phyloP scores from a whole-genome alignment of 2,329 filamentous ascomycete species.

The Fusarium graminum region DNA sequence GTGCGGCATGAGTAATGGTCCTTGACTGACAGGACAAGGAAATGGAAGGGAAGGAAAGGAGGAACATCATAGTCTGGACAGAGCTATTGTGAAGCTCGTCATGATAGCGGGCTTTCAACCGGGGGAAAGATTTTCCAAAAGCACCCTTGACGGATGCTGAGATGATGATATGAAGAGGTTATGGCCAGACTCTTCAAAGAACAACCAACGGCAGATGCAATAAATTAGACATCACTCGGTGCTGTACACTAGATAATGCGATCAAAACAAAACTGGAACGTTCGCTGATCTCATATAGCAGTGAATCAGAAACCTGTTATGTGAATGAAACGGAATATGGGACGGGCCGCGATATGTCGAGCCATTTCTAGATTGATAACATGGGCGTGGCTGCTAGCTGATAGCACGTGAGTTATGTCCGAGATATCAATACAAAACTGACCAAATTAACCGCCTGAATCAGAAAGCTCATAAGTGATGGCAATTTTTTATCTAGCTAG shows the following conservation, averaged over 20 bases:
- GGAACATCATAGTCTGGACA: constrained; percentile 23
- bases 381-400: not conserved
- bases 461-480: constrained; percentile 13
- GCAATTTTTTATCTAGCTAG: constrained; percentile 13
- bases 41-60: constrained; percentile 19
- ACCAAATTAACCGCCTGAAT: constrained; percentile 13
- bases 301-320: constrained; percentile 20
- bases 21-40: constrained; percentile 38
- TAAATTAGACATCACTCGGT: constrained; percentile 44
- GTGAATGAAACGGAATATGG: constrained; percentile 25
- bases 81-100: constrained; percentile 37
- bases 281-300: constrained; percentile 37
- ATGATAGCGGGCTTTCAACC: constrained; percentile 27
- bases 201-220: constrained; percentile 26
- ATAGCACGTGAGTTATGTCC: not conserved
- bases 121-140: constrained; percentile 16
- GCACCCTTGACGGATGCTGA: constrained; percentile 17
- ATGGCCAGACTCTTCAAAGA: constrained; percentile 24
- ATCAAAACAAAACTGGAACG: constrained; percentile 43
- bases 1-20: constrained; percentile 71
- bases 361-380: not conserved
- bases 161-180: constrained; percentile 21
- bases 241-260: constrained; percentile 51
- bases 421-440: constrained; percentile 14
- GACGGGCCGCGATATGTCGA: constrained; percentile 6